Evolutionary conservation across 2,329 filamentous ascomycete genomes (phyloP), one percentile per base, ranked within the genome.

Genomic region (Juglanconis juglandina): DNA sequence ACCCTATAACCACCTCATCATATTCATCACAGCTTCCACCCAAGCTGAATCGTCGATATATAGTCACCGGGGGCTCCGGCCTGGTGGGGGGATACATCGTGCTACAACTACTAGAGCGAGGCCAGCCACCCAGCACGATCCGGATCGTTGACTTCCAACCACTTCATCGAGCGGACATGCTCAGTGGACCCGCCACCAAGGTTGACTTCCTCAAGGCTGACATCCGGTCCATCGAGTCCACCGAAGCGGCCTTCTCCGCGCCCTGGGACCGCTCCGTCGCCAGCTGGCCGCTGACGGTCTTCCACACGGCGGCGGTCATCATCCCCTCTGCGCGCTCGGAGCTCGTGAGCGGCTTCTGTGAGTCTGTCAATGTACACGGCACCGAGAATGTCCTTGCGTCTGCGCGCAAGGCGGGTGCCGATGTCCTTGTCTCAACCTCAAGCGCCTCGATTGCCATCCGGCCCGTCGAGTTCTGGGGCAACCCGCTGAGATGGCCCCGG

Each of bases 21-120:
- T 73, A 68, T 65, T 61, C 60, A 0, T 62, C 66, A 13, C 65
- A 71, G 37, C 66, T 76, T 10, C 73, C 74, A 6, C 72, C 73
- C 0, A 69, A 66, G 35, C 66, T 71, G 42, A 62, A 70, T n/a
- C 71, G 74, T 4, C 72, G 74, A 17, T 76, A 76, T 61, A 63
- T 75, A 37, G 63, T 76, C 6, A 74, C 72, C 1, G 74, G 74
- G 32, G 74, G 74, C n/a, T 70, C 68, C 82, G 81, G 82, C 5
- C 76, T 85, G 37, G 80, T 86, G 2, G 83, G 83, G 3, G 78
- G 81, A 37, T 80, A 79, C 68, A 79, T 86, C 39, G 78, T 83
- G 10, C 71, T 79, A 8, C 79, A 84, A 62, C 77, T 86, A 8
- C 72, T 85, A 9, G 74, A 76, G 24, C 80, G 79, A 5, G 83